These are phyloP conservation scores for Leptomonas pyrrhocoris DNA, from an alignment of 208 protist genomes.

Conservation along the genomic window DNA sequence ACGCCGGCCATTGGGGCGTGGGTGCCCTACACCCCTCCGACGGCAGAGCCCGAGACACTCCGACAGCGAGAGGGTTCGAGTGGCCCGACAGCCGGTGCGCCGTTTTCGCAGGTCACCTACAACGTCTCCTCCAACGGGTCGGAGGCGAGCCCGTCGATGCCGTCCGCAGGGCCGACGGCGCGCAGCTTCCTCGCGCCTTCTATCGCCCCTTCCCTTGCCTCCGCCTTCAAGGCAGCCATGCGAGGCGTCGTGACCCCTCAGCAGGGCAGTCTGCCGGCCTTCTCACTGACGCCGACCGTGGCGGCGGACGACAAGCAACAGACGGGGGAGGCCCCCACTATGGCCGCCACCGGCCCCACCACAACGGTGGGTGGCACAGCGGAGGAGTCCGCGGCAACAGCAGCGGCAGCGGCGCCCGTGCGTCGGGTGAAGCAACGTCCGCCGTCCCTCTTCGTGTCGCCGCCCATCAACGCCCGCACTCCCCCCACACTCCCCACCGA, in stretches of 20 bases:
- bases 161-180: background rate
- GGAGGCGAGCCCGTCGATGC: background rate
- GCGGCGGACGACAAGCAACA: background rate
- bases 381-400: background rate
- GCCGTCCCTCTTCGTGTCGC: slow-evolving; percentile 51
- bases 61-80: background rate
- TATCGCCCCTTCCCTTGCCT: background rate
- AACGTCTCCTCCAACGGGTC: background rate
- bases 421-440: slow-evolving; percentile 50
- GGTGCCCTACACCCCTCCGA: slow-evolving; percentile 11
- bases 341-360: background rate
- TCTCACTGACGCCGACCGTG: background rate
- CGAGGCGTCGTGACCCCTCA: background rate
- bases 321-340: background rate
- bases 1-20: background rate
- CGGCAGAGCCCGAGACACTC: background rate
- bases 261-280: background rate
- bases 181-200: background rate
- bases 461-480: background rate
- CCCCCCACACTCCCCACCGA: background rate
- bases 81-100: background rate
- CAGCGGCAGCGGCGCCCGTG: background rate
- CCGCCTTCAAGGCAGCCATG: too few species aligned
- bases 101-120: background rate
- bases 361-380: background rate